Evolutionary conservation across 768 basidiomycete genomes (phyloP), one percentile per base, ranked within the genome.

Genomic region (Rhodotorula sphaerocarpa): DNA sequence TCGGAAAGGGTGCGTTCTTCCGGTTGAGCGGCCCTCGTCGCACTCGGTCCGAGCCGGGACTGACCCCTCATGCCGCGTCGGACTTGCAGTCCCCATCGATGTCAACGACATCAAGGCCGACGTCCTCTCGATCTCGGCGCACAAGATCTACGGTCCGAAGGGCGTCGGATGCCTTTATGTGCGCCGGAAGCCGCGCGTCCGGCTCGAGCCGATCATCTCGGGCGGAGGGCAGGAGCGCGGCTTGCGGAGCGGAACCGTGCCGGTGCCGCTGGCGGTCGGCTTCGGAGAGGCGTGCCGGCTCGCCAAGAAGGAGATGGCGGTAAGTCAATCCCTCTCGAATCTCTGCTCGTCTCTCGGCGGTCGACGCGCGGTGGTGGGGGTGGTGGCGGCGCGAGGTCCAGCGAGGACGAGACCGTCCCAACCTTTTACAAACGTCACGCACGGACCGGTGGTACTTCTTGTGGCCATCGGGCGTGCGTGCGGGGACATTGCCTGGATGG

Each of bases 181-280:
- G 53, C 81, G 95, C 65, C 78, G 95, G 72, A 77, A 91, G 71
- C 95, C 95, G 12, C 80, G 95, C 65, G 95, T 97, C 43, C 81
- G 95, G 55, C 77, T 97, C 70, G 95, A 97, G 73, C 95, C 95
- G 2, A 87, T 99, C 69, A 77, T 99, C 55, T 90, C 83, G 70
- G 95, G 95, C 62, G 95, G 95, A 66, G 95, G 95, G 15, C 95
- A 99, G 76, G 95, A 99, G 78, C 82, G 95, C 58, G 95, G 95
- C 2, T 76, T 99, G 72, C 79, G 95, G 59, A 90, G 88, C 69
- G 95, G 95, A n/a, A 99, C 95, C 0, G 79, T 99, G 18, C 84
- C 95, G 2, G 84, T 91, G 20, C 80, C 87, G 3, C 78, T 99
- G 58, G 86, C 84, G 15, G 91, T 96, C 34, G 95, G 95, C 9